Conservation (phyloP, 805 yeast species). For the Yarrowia sp. region DNA sequence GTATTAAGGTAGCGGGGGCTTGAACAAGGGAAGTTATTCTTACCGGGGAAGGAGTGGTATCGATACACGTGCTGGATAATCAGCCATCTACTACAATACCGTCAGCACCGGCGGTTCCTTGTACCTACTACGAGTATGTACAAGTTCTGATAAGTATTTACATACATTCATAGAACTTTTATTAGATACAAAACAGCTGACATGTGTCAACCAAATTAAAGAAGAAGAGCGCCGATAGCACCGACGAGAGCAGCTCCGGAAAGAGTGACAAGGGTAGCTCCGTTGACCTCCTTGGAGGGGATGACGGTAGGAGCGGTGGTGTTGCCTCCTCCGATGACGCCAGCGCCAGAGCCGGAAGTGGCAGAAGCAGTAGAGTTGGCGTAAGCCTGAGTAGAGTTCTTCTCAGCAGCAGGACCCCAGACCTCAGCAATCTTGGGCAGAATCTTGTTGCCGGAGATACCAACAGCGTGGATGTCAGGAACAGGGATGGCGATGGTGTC, state of each 20-base stretch:
- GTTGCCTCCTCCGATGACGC: neutral
- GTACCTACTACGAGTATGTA: neutral
- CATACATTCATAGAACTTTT: neutral
- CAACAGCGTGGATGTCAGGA: neutral
- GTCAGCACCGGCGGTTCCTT: too few species aligned
- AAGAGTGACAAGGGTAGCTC: neutral
- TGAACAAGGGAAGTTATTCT: too few species aligned
- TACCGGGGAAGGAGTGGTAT: too few species aligned
- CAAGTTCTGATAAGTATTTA: neutral
- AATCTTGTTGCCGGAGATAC: constrained; percentile 13
- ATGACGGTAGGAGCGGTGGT: neutral
- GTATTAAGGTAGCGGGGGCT: too few species aligned
- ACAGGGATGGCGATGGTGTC: neutral
- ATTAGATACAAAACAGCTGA: neutral
- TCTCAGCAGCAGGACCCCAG: neutral
- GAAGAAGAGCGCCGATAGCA: constrained; percentile 1
- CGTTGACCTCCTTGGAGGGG: constrained; percentile 3
- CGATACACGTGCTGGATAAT: too few species aligned
- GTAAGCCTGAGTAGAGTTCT: neutral
- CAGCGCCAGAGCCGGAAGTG: neutral
- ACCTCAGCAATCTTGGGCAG: constrained; percentile 6
- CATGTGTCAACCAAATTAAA: neutral
- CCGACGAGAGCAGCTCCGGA: constrained; percentile 3
- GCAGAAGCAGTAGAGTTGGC: constrained; percentile 1
- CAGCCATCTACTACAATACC: too few species aligned